Evolutionary conservation across 495 filamentous ascomycete genomes (phyloP).

Genomic region (Tuber calosporum): DNA sequence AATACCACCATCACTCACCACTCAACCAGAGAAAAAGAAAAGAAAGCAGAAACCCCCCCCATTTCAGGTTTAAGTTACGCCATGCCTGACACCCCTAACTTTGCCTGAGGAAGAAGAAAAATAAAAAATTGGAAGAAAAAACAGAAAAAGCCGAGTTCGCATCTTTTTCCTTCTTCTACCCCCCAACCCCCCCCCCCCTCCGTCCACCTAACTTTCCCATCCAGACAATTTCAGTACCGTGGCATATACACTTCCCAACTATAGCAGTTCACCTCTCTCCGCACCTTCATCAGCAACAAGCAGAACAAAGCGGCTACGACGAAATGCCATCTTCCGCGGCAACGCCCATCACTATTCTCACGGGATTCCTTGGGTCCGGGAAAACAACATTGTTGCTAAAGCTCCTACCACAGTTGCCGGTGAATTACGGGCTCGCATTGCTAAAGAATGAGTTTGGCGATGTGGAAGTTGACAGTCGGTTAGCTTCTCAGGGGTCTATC

Average conservation of each 20-base stretch:
- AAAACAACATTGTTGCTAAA: slow-evolving; percentile 76
- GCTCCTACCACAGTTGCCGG: slow-evolving; percentile 50
- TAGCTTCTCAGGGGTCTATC: slow-evolving; percentile 72
- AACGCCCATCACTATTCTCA: slow-evolving; percentile 87
- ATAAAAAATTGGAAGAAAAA: neutral
- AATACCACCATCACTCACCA: neutral
- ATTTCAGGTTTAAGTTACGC: neutral
- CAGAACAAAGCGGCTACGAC: neutral
- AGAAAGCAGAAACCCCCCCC: neutral
- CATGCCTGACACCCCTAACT: neutral
- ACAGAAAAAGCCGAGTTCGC: neutral
- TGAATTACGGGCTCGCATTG: slow-evolving; percentile 74
- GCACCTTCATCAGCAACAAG: neutral
- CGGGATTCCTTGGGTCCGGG: slow-evolving; percentile 88
- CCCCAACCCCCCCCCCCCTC: neutral
- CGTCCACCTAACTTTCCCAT: neutral
- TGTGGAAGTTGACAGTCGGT: slow-evolving; percentile 81
- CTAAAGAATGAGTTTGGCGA: slow-evolving; percentile 98
- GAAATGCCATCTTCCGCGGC: slow-evolving; percentile 49
- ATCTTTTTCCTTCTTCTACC: neutral
- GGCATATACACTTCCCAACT: neutral
- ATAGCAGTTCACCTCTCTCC: neutral
- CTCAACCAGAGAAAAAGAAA: neutral
- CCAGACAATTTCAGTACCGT: neutral
- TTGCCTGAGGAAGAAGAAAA: neutral